Evolutionary conservation across 805 yeast genomes (phyloP).

Genomic region (Candida pseudoglaebosa): DNA sequence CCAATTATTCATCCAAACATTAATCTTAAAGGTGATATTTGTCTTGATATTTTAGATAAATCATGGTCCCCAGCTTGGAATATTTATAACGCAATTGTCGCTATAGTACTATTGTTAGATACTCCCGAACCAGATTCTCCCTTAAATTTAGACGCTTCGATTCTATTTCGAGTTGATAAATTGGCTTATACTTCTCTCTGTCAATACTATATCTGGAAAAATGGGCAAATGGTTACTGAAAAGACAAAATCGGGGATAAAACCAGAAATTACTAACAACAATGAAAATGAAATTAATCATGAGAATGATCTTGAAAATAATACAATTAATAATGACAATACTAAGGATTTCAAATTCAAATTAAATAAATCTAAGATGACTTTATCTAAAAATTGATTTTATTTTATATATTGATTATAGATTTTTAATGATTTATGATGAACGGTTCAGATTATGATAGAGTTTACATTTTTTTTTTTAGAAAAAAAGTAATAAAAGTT

Average conservation of each 20-base stretch:
- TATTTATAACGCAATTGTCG: slow-evolving; percentile 49
- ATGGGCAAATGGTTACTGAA: slow-evolving; percentile 9
- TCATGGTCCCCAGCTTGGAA: slow-evolving; percentile 79
- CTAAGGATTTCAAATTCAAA: too few relatives aligned
- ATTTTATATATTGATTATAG: too few relatives aligned
- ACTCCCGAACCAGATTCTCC: slow-evolving; percentile 74
- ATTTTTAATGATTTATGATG: too few relatives aligned
- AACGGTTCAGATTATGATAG: too few relatives aligned
- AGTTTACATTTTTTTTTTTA: too few relatives aligned
- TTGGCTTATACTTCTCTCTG: slow-evolving; percentile 37
- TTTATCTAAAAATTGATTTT: too few relatives aligned
- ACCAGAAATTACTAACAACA: neutral
- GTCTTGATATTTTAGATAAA: slow-evolving; percentile 58
- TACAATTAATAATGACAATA: too few relatives aligned
- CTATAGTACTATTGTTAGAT: slow-evolving; percentile 52
- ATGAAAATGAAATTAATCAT: too few relatives aligned
- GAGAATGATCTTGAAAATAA: too few relatives aligned
- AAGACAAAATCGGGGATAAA: neutral
- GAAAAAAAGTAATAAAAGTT: too few relatives aligned
- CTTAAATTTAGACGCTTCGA: slow-evolving; percentile 65
- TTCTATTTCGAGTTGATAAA: slow-evolving; percentile 44
- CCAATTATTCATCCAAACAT: slow-evolving; percentile 42
- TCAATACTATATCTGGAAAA: slow-evolving; percentile 39
- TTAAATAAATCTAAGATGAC: too few relatives aligned
- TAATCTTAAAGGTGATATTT: slow-evolving; percentile 58